phyloP scores from a whole-genome alignment of 495 filamentous ascomycete genomes.

The Tuber microsphaerosporum region DNA sequence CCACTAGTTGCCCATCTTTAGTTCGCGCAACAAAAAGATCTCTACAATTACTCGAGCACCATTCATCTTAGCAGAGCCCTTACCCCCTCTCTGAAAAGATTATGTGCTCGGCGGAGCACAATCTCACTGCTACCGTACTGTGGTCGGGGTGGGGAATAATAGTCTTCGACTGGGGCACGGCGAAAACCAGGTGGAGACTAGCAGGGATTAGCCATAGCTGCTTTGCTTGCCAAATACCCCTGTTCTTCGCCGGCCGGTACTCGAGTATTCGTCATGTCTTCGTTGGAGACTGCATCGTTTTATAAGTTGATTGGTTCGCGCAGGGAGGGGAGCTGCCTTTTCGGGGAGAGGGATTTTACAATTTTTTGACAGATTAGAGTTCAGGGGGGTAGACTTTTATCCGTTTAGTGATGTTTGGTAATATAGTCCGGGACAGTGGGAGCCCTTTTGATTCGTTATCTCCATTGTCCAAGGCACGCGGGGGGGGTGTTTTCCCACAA shows the following conservation, averaged over 20 bases:
- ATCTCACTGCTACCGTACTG: neutral
- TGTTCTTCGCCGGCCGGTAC: no score
- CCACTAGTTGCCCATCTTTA: neutral
- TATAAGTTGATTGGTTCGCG: neutral
- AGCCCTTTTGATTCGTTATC: neutral
- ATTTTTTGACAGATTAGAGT: neutral
- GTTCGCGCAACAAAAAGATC: neutral
- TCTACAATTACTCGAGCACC: neutral
- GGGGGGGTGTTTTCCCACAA: no score
- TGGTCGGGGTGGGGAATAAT: no score
- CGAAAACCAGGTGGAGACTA: no score
- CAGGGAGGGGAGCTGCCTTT: neutral
- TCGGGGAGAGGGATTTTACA: neutral
- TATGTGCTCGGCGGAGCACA: neutral
- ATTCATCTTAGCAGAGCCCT: neutral
- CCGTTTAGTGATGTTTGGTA: neutral
- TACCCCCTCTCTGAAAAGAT: neutral
- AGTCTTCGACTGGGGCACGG: no score
- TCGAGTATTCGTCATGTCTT: no score
- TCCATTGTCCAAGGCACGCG: no score
- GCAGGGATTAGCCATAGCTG: no score
- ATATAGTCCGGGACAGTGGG: neutral
- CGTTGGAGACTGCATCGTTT: neutral
- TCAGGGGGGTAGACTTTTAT: neutral
- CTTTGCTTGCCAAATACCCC: no score